phyloP scores from a whole-genome alignment of 2,329 filamentous ascomycete genomes.

The Mycosphaerella arachidis region DNA sequence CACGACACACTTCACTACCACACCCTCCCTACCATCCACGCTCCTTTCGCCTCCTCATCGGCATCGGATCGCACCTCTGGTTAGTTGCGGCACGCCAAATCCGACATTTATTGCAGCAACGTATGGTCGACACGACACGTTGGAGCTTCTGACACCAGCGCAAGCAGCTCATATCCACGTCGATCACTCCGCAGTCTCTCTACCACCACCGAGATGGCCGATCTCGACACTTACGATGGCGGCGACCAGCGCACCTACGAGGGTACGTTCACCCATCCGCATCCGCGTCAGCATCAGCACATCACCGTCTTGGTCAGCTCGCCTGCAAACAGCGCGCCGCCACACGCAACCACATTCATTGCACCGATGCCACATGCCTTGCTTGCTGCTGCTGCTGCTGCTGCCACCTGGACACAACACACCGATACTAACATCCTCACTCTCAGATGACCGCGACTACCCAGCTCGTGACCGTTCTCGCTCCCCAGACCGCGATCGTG shows the following conservation, averaged over 20 bases:
- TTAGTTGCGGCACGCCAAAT: not conserved
- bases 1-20: not conserved
- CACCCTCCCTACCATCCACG: not conserved
- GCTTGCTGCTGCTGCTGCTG: not conserved
- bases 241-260: conserved; percentile 62
- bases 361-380: not conserved
- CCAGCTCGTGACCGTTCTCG: conserved; percentile 59
- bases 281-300: not conserved
- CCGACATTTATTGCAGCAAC: not conserved
- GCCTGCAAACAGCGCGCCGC: conserved; percentile 9
- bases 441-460: conserved; percentile 56
- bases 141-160: not conserved
- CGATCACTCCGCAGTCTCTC: not conserved
- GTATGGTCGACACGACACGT: not conserved
- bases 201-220: conserved; percentile 34
- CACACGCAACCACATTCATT: not conserved
- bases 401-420: not conserved
- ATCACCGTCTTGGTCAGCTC: not conserved
- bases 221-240: conserved; percentile 58
- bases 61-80: not conserved
- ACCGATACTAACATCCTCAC: conserved; percentile 11
- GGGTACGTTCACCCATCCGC: conserved; percentile 45
- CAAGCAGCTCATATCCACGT: not conserved
- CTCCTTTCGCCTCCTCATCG: not conserved
- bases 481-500: conserved; percentile 46